Conservation (phyloP, 2,329 filamentous ascomycete genomes). For the Colletotrichum musicola region DNA sequence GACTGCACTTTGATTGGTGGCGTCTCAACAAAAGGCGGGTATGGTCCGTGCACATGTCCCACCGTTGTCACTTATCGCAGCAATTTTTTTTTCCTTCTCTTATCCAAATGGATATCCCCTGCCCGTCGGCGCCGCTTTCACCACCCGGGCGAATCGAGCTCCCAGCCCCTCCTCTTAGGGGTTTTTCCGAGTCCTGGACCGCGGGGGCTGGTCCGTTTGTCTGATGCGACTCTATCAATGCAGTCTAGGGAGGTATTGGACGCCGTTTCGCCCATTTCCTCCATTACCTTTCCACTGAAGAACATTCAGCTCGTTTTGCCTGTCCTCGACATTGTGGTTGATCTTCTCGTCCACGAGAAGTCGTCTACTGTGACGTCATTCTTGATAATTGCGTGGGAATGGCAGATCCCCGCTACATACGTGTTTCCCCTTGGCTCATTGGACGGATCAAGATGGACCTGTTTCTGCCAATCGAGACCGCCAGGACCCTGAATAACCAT, state of each 20-base stretch:
- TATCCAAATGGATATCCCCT: not conserved
- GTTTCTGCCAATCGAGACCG: constrained; percentile 20
- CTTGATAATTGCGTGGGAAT: not conserved
- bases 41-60: constrained; percentile 13
- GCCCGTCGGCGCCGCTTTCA: constrained; percentile 21
- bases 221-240: constrained; percentile 10
- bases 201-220: not conserved
- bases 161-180: constrained; percentile 32
- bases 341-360: not conserved
- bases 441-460: constrained; percentile 9
- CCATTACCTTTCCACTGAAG: not conserved
- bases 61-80: constrained; percentile 32
- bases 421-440: not conserved
- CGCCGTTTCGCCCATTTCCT: not conserved
- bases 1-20: constrained; percentile 1
- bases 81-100: constrained; percentile 18
- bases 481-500: not conserved
- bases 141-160: constrained; percentile 8
- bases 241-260: not conserved
- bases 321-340: not conserved
- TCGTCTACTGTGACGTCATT: constrained; percentile 14
- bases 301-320: not conserved
- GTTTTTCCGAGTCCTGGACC: constrained; percentile 11
- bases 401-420: constrained; percentile 14
- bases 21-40: not conserved